phyloP scores from a whole-genome alignment of 768 basidiomycete species.

The Mycena rosella region DNA sequence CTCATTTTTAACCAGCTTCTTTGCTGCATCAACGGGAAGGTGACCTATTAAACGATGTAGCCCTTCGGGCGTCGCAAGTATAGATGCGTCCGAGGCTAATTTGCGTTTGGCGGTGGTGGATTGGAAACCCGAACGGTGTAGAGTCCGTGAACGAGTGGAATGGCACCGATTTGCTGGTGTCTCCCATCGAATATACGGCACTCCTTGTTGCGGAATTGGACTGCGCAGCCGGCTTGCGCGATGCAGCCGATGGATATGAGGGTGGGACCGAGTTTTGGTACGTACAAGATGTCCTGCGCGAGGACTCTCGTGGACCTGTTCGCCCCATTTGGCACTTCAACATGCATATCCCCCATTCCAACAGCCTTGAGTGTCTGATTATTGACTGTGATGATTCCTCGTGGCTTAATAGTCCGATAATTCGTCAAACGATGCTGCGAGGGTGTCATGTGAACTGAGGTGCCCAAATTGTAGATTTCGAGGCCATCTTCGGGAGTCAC shows the following conservation, averaged over 20 bases:
- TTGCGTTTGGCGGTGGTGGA: background rate
- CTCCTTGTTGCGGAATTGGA: conserved; percentile 38
- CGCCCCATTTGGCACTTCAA: conserved; percentile 41
- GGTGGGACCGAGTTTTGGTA: conserved; percentile 46
- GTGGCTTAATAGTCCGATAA: conserved; percentile 41
- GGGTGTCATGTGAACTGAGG: conserved; percentile 51
- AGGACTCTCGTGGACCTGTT: conserved; percentile 35
- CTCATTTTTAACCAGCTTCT: conserved; percentile 40
- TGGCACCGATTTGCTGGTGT: conserved; percentile 14
- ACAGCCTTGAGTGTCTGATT: conserved; percentile 44
- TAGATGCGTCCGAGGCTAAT: background rate
- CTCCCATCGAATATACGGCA: conserved; percentile 40
- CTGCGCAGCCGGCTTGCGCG: conserved; percentile 40
- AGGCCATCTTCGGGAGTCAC: conserved; percentile 14
- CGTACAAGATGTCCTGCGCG: conserved; percentile 46
- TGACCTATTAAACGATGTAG: conserved; percentile 46
- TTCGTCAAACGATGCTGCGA: conserved; percentile 45
- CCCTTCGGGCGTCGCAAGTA: conserved; percentile 40
- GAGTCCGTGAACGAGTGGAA: no score
- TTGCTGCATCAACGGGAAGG: conserved; percentile 35
- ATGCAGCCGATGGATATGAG: conserved; percentile 48
- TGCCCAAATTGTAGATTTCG: conserved; percentile 52
- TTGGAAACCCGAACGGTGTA: conserved; percentile 7
- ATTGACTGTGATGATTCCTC: conserved; percentile 46
- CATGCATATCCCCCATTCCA: conserved; percentile 46